phyloP scores from a whole-genome alignment of 2,329 filamentous ascomycete species.

The Calonectria montana region DNA sequence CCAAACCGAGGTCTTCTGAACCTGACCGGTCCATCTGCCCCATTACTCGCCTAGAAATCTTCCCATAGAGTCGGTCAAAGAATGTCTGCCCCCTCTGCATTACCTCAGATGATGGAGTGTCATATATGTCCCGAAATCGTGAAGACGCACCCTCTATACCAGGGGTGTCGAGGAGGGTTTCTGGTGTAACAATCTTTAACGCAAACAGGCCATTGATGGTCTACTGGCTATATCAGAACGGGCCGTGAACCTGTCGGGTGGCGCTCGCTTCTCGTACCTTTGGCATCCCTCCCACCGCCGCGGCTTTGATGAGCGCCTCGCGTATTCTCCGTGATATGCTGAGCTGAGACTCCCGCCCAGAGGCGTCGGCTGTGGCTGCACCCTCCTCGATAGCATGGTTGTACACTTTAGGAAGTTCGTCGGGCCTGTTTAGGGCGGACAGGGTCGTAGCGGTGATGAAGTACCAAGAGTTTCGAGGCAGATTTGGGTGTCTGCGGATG shows the following conservation, averaged over 20 bases:
- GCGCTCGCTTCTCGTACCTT: constrained; percentile 26
- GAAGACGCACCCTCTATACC: constrained; percentile 12
- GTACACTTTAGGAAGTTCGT: constrained; percentile 35
- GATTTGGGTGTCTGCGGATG: constrained; percentile 37
- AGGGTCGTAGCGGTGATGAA: constrained; percentile 40
- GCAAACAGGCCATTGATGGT: constrained; percentile 40
- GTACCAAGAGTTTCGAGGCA: constrained; percentile 42
- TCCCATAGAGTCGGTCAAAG: constrained; percentile 39
- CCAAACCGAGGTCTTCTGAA: constrained; percentile 37
- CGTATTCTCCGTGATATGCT: constrained; percentile 35
- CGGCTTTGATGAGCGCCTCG: constrained; percentile 41
- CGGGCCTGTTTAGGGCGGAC: constrained; percentile 38
- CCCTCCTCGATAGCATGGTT: constrained; percentile 24
- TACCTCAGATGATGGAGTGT: constrained; percentile 27
- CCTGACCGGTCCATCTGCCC: constrained; percentile 41
- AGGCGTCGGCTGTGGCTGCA: not conserved
- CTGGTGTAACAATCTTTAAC: constrained; percentile 38
- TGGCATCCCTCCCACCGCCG: constrained; percentile 41
- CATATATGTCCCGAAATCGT: constrained; percentile 33
- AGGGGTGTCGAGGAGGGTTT: constrained; percentile 33
- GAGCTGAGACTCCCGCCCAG: constrained; percentile 29
- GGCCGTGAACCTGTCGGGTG: not conserved
- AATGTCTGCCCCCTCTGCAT: constrained; percentile 36
- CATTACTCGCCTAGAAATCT: constrained; percentile 41
- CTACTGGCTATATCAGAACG: constrained; percentile 25